Evolutionary conservation across 495 filamentous ascomycete genomes (phyloP).

Genomic region (Gamarada debralockiae): DNA sequence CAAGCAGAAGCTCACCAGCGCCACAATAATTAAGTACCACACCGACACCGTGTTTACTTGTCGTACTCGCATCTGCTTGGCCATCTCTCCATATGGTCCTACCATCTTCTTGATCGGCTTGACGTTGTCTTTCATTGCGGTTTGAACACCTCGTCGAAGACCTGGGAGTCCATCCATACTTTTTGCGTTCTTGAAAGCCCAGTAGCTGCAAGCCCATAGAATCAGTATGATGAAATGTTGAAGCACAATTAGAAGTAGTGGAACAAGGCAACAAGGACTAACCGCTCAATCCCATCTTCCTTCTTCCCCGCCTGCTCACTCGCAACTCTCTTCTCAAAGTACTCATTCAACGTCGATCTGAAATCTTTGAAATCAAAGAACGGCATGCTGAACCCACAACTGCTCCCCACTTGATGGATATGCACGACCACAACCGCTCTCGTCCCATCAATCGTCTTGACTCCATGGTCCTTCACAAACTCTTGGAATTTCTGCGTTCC

Average conservation of each 20-base stretch:
- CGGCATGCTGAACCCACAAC: constrained; percentile 52
- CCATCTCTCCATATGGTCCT: constrained; percentile 22
- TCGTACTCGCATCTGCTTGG: not conserved
- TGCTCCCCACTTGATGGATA: constrained; percentile 58
- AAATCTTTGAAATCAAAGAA: constrained; percentile 46
- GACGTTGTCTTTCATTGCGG: constrained; percentile 37
- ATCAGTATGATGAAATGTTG: not conserved
- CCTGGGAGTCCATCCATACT: constrained; percentile 52
- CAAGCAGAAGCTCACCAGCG: constrained; percentile 8
- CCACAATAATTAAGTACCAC: not conserved
- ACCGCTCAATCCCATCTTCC: constrained; percentile 48
- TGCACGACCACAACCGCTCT: constrained; percentile 62
- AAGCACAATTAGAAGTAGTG: not conserved
- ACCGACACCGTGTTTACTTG: not conserved
- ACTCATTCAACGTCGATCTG: constrained; percentile 42
- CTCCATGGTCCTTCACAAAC: constrained; percentile 41
- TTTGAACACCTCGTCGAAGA: constrained; percentile 37
- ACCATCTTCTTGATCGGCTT: constrained; percentile 50
- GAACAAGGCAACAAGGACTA: constrained; percentile 4
- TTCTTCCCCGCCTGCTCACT: constrained; percentile 36
- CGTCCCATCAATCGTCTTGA: constrained; percentile 40
- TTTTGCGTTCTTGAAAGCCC: constrained; percentile 51
- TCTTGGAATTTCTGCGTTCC: constrained; percentile 41
- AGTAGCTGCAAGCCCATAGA: constrained; percentile 38
- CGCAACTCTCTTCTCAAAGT: constrained; percentile 40